Conservation (phyloP, 352 stramenopile genomes). For the Stramenopiles sp. region DNA sequence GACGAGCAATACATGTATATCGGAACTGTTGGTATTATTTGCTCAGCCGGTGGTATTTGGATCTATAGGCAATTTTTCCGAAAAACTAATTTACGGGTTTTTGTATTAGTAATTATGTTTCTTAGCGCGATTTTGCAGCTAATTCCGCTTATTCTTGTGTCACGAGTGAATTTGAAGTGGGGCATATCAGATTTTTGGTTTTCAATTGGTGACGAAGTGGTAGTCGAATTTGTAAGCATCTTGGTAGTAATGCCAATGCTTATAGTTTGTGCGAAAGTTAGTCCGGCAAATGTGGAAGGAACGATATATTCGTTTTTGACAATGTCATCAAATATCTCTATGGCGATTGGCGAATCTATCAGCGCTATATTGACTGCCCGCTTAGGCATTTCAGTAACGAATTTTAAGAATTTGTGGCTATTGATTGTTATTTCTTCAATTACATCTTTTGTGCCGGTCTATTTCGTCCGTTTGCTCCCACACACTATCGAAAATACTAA, state of each 20-base stretch:
- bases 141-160: neutral
- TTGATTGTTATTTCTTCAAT: neutral
- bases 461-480: neutral
- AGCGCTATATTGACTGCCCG: neutral
- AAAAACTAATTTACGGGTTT: neutral
- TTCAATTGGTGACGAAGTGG: neutral
- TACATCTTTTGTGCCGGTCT: neutral
- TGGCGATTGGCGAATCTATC: neutral
- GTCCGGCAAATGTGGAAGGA: neutral
- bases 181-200: conserved; percentile 1
- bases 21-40: neutral
- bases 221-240: neutral
- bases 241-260: conserved; percentile 2
- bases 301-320: neutral
- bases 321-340: neutral
- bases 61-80: neutral
- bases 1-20: neutral
- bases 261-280: neutral
- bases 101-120: neutral
- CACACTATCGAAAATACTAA: neutral
- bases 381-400: neutral
- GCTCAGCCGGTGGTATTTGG: neutral
- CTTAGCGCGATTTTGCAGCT: neutral
- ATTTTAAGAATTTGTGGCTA: neutral
- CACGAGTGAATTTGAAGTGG: neutral